These are phyloP conservation scores for Kregervanrija pseudodelftensis DNA, from an alignment of 805 yeast genomes.

Conservation along the genomic window DNA sequence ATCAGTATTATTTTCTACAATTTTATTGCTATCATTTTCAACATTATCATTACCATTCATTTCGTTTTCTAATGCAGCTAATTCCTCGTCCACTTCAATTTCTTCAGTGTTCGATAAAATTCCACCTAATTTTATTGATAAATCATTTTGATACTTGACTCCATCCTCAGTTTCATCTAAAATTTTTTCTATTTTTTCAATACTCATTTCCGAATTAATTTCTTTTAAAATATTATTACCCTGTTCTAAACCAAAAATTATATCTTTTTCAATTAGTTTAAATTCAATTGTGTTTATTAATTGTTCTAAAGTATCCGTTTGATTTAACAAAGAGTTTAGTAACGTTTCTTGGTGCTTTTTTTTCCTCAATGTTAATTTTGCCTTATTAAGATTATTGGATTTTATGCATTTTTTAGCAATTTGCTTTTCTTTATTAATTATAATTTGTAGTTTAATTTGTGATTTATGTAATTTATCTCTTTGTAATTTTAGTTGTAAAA, in stretches of 20 bases:
- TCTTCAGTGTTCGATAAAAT: constrained; percentile 41
- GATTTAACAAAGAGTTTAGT: constrained; percentile 66
- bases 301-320: constrained; percentile 71
- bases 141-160: constrained; percentile 67
- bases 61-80: constrained; percentile 44
- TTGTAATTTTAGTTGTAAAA: constrained; percentile 80
- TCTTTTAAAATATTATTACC: constrained; percentile 74
- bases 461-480: constrained; percentile 79
- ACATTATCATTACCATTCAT: constrained; percentile 14
- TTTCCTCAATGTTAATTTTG: constrained; percentile 63
- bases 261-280: constrained; percentile 82
- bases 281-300: constrained; percentile 79
- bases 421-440: constrained; percentile 54
- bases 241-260: constrained; percentile 67
- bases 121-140: constrained; percentile 45
- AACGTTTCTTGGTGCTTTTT: constrained; percentile 76
- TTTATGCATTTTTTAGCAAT: constrained; percentile 52
- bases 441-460: constrained; percentile 47
- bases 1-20: background rate
- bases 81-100: constrained; percentile 60
- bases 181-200: constrained; percentile 72
- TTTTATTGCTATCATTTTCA: background rate
- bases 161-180: constrained; percentile 85
- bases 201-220: constrained; percentile 69
- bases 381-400: constrained; percentile 49